These are phyloP conservation scores for Zymoseptoria tritici DNA, from an alignment of 2,329 filamentous ascomycete genomes.

Conservation along the genomic window DNA sequence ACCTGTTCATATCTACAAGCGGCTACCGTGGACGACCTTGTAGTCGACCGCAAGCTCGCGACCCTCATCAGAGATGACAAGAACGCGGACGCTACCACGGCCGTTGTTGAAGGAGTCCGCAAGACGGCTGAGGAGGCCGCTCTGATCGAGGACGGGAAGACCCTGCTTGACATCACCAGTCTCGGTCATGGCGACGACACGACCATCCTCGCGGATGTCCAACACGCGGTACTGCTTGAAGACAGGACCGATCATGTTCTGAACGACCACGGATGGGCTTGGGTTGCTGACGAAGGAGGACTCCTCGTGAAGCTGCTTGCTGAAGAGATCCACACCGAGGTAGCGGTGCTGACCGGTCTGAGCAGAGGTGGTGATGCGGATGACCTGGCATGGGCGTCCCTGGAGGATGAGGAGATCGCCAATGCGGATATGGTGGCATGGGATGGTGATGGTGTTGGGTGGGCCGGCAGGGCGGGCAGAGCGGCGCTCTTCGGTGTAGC, in stretches of 20 bases:
- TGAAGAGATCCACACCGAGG: conserved; percentile 99
- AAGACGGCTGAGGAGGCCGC: conserved; percentile 75
- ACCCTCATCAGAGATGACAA: conserved; percentile 90
- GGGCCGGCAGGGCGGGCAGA: conserved; percentile 18
- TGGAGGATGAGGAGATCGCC: conserved; percentile 98
- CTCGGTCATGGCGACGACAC: conserved; percentile 96
- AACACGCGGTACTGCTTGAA: conserved; percentile 99
- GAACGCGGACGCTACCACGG: conserved; percentile 85
- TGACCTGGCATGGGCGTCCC: conserved; percentile 98
- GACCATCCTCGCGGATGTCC: conserved; percentile 79
- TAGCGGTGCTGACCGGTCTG: conserved; percentile 99
- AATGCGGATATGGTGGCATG: conserved; percentile 98
- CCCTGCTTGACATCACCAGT: conserved; percentile 96
- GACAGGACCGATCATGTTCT: conserved; percentile 98
- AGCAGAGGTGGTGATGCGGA: conserved; percentile 95
- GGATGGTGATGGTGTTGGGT: conserved; percentile 90
- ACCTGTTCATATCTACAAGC: conserved; percentile 43
- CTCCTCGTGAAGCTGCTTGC: conserved; percentile 98
- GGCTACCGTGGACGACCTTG: conserved; percentile 86
- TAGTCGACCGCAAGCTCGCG: conserved; percentile 96
- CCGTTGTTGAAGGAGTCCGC: conserved; percentile 79
- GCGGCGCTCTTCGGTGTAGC: conserved; percentile 21
- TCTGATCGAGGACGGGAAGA: conserved; percentile 90
- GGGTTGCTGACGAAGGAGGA: conserved; percentile 97
- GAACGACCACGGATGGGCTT: conserved; percentile 88